Evolutionary conservation across 1,139 yeast genomes (phyloP), one percentile per base, ranked within the genome.

Genomic region (Kodamaea anthophila): DNA sequence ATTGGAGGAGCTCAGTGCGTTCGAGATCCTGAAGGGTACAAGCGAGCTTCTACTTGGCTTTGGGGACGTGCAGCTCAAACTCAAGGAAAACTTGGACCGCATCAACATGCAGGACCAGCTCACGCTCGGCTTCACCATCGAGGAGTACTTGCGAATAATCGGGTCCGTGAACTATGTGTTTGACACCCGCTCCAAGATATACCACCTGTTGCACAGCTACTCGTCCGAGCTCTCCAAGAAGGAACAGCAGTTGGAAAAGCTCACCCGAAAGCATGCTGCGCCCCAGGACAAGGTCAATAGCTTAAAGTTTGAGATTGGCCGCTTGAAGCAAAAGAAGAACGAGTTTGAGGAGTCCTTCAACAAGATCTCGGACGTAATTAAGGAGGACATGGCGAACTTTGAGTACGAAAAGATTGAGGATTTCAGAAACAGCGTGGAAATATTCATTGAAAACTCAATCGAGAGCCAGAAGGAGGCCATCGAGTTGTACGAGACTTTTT

Each of bases 401-500:
- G 95, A 86, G 49, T 62, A 65, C 27, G 93, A 80, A 34, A 84
- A 81, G 47, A 73, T 87, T 28, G 77, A 74, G 28, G 98, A 91
- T 47, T 87, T 93, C 55, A 73, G 96, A 47, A 84, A 85, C 47
- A 74, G 88, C 39, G 86, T 91, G 35, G 99, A 91, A 56, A 79
- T 88, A 13, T 88, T 78, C 46, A 70, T 94, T 48, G 98, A 93
- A 54, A 77, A 93, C 36, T 77, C 94, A 14, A 84, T 88, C 30
- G 98, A 91, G 56, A 72, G 91, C 11, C 98, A 91, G 53, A 93
- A 91, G 59, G 96, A 87, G 53, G 78, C 91, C 19, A 91, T 91
- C 43, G 98, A 91, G 55, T 57, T 85, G 18, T 91, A 96, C 94
- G 97, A 91, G 57, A 83, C 96, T 1, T 91, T 83, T 45, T 80